Evolutionary conservation across 768 basidiomycete species (phyloP).

Genomic region (Mycena belliarum): DNA sequence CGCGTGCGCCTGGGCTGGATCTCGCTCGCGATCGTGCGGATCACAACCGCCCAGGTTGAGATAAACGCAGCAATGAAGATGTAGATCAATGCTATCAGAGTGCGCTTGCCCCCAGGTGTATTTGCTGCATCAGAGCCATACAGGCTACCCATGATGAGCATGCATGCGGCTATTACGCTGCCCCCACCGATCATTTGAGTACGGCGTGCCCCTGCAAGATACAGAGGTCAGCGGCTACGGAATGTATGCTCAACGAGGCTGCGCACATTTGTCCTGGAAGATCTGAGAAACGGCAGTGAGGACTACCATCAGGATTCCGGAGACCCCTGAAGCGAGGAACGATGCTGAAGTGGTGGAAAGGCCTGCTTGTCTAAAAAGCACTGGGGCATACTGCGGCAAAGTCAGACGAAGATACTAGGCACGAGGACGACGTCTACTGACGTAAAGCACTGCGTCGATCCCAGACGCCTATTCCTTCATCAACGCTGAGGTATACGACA

Average conservation of each 20-base stretch:
- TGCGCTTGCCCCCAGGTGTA: slow-evolving; percentile 35
- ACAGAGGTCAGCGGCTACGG: not conserved
- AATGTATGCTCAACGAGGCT: not conserved
- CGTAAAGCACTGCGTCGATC: slow-evolving; percentile 36
- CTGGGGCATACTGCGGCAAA: slow-evolving; percentile 44
- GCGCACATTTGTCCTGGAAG: slow-evolving; percentile 40
- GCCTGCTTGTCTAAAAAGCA: slow-evolving; percentile 52
- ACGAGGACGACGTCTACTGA: slow-evolving; percentile 7
- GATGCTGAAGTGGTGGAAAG: slow-evolving; percentile 46
- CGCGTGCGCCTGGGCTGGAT: slow-evolving; percentile 50
- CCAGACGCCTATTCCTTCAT: slow-evolving; percentile 32
- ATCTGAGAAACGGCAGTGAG: slow-evolving; percentile 39
- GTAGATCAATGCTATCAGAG: slow-evolving; percentile 48
- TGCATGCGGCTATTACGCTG: slow-evolving; percentile 35
- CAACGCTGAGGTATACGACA: not conserved
- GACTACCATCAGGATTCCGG: slow-evolving; percentile 45
- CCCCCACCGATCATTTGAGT: slow-evolving; percentile 46
- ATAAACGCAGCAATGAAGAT: slow-evolving; percentile 45
- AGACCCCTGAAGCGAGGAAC: slow-evolving; percentile 52
- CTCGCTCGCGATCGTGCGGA: slow-evolving; percentile 44
- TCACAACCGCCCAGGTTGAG: slow-evolving; percentile 45
- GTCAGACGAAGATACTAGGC: not conserved
- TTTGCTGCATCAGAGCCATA: slow-evolving; percentile 40
- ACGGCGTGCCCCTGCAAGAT: slow-evolving; percentile 28
- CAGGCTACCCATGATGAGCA: slow-evolving; percentile 44